A percentile compares a stretch with the other conserved stretches of the same genome.
These are phyloP conservation scores for Colletotrichum sp. DNA, from an alignment of 2,329 filamentous ascomycete species.

Conservation along the genomic window DNA sequence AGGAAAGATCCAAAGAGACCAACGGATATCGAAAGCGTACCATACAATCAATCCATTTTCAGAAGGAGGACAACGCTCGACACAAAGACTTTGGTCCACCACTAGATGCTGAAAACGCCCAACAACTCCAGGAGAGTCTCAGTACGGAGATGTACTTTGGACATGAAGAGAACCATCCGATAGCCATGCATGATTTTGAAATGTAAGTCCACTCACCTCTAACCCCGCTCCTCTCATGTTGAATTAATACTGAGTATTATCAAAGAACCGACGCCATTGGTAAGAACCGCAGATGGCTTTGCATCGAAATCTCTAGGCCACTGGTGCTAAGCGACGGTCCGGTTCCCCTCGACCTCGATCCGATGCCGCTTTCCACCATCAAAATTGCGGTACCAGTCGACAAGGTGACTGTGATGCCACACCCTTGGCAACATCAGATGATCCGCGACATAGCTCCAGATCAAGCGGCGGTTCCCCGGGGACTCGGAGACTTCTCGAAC, in stretches of 20 bases:
- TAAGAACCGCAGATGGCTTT: neutral
- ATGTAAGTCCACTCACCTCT: slow-evolving; percentile 4
- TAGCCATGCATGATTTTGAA: slow-evolving; percentile 10
- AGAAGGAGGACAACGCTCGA: neutral
- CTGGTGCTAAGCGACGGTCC: neutral
- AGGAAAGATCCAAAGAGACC: neutral
- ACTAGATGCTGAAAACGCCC: neutral
- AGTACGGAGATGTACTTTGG: neutral
- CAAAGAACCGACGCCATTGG: slow-evolving; percentile 6
- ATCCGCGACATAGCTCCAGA: neutral
- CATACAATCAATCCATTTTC: slow-evolving; percentile 3
- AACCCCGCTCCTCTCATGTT: neutral
- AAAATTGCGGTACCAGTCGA: slow-evolving; percentile 14
- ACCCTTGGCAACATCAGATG: neutral
- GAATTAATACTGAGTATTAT: neutral
- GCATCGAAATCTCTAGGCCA: slow-evolving; percentile 7
- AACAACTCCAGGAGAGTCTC: neutral
- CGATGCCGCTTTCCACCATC: slow-evolving; percentile 9
- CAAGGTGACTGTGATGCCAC: neutral
- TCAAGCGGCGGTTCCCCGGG: neutral
- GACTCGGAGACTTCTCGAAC: neutral
- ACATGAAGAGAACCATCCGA: neutral
- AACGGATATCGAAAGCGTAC: slow-evolving; percentile 1
- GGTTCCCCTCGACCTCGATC: slow-evolving; percentile 1
- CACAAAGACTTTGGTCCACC: neutral